These are phyloP conservation scores for Zymoseptoria ardabiliae DNA, from an alignment of 2,329 filamentous ascomycete genomes.

Conservation along the genomic window DNA sequence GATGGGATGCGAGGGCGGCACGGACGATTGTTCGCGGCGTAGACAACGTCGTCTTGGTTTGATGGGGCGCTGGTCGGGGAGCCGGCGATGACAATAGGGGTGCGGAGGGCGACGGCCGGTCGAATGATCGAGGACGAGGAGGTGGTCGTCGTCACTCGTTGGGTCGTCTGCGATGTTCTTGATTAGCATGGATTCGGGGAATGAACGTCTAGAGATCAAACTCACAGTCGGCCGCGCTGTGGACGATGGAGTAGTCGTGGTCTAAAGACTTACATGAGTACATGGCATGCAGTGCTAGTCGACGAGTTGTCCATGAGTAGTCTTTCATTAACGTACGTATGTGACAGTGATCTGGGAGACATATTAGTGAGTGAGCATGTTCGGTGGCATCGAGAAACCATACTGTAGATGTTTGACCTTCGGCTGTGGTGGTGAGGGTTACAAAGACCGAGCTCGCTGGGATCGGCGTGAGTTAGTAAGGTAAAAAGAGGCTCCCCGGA, in stretches of 20 bases:
- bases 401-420: not conserved
- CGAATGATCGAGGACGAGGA: not conserved
- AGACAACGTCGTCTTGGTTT: constrained; percentile 1
- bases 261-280: not conserved
- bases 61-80: not conserved
- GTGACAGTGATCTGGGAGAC: not conserved
- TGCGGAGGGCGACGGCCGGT: constrained; percentile 4
- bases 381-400: not conserved
- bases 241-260: not conserved
- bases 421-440: not conserved
- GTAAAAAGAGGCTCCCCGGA: not conserved
- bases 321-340: not conserved
- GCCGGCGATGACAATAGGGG: constrained; percentile 4
- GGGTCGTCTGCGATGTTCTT: not conserved
- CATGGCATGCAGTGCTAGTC: not conserved
- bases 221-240: not conserved
- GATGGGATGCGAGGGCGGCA: not conserved
- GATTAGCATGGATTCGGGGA: no score
- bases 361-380: not conserved
- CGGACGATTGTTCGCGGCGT: not conserved
- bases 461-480: not conserved
- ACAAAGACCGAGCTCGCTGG: not conserved
- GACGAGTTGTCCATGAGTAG: not conserved
- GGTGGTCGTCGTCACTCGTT: not conserved
- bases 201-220: not conserved